Evolutionary conservation across 2,329 filamentous ascomycete species (phyloP).

Genomic region (Fusarium compactum): DNA sequence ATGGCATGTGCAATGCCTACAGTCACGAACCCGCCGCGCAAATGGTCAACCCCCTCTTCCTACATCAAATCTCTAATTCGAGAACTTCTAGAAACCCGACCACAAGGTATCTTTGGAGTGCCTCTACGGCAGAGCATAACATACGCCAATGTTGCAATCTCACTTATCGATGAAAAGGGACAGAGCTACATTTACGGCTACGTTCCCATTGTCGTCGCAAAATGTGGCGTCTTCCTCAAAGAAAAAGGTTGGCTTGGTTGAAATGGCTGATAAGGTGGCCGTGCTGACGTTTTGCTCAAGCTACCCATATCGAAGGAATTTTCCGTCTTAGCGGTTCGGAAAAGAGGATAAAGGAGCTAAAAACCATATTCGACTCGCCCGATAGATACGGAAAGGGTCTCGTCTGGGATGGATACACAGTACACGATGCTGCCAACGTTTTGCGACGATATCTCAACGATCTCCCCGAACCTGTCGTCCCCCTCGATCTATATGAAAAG

Average conservation of each 20-base stretch:
- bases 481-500: slow-evolving; percentile 89
- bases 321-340: slow-evolving; percentile 96
- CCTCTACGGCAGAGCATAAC: slow-evolving; percentile 94
- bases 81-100: slow-evolving; percentile 57
- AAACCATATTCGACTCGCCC: slow-evolving; percentile 91
- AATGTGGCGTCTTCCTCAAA: slow-evolving; percentile 96
- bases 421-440: slow-evolving; percentile 98
- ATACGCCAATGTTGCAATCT: slow-evolving; percentile 98
- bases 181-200: slow-evolving; percentile 99
- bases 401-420: slow-evolving; percentile 97
- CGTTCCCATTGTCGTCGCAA: slow-evolving; percentile 97
- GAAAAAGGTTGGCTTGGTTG: slow-evolving; percentile 81
- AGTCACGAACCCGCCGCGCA: slow-evolving; percentile 1
- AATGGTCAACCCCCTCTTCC: slow-evolving; percentile 1
- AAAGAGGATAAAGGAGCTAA: slow-evolving; percentile 97
- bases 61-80: slow-evolving; percentile 35
- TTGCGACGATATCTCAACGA: slow-evolving; percentile 95
- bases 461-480: slow-evolving; percentile 95
- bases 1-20: slow-evolving; percentile 4
- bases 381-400: slow-evolving; percentile 96
- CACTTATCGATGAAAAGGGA: slow-evolving; percentile 89
- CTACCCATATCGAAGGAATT: slow-evolving; percentile 94
- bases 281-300: slow-evolving; percentile 61
- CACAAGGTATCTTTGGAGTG: slow-evolving; percentile 91
- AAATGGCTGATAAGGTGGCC: neutral